A percentile compares a stretch with the other conserved stretches of the same genome.
These are phyloP conservation scores for Citrus unshiu DNA, from an alignment of 345 rosid species.

Conservation along the genomic window DNA sequence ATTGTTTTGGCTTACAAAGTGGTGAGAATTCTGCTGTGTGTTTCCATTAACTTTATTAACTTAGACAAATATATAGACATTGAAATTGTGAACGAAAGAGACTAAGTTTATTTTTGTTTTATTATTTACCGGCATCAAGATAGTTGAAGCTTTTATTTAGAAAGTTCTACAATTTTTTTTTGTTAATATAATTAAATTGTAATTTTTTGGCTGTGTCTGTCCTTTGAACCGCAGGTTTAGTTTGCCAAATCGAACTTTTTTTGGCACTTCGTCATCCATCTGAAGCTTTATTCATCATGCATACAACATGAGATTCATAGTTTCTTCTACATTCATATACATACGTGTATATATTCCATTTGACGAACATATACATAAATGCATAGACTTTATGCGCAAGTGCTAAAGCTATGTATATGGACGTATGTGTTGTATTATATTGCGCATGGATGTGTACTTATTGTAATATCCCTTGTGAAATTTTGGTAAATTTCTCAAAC, in stretches of 20 bases:
- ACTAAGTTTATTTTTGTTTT: background rate
- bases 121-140: background rate
- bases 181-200: too few species aligned
- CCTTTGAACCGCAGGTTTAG: background rate
- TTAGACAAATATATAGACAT: background rate
- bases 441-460: background rate
- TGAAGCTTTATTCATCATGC: background rate
- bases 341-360: too few species aligned
- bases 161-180: background rate
- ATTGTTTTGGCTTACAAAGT: slow-evolving; percentile 9
- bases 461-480: background rate
- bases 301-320: background rate
- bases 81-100: background rate
- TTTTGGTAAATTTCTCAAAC: background rate
- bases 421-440: too few species aligned
- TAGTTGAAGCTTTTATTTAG: background rate
- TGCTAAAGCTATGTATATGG: too few species aligned
- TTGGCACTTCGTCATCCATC: background rate
- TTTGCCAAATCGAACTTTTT: background rate
- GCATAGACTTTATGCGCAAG: too few species aligned
- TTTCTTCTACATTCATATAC: background rate
- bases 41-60: slow-evolving; percentile 11
- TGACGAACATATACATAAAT: too few species aligned
- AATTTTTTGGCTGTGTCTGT: background rate
- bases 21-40: background rate